Base-by-base conservation (phyloP, 208 protist species). In the Angomonas desouzai region DNA sequence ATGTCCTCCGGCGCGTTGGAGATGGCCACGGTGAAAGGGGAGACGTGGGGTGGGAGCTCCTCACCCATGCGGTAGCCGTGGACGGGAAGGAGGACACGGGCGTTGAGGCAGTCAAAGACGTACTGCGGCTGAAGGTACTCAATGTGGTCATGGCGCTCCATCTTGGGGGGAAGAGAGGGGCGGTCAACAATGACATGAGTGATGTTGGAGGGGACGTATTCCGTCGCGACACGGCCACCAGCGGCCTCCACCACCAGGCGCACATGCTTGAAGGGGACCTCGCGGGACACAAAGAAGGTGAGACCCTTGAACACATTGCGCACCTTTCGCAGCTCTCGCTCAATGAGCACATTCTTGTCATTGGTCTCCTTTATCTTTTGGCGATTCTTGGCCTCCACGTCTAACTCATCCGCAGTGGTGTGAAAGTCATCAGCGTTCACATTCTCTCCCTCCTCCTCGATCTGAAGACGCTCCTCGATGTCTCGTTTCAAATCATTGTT, bases 71-170 rank as follows among this genome's bases (percentile, higher is more conserved):
- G 82, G 80, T 96, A 97, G 36, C 83, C 87, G 20, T 66, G 65
- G 16, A 92, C 86, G 13, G 93, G 91, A 40, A 97, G 89, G 63
- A 89, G 43, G 38, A 81, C 55, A 30, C 86, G 85, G 18, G 88
- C 85, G 82, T 99, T 99, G 57, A 98, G 75, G 77, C 92, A 98
- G 81, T 99, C 97, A 65, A 93, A 98, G 40, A 99, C 75, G 78
- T 97, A 99, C 80, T 99, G 97, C 45, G 97, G 97, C 83, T 98
- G 96, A 40, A 98, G 78, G 70, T 98, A 98, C 68, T 96, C 92
- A 28, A 96, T 70, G 22, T 76, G 65, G 55, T 79, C 82, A 58
- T 78, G 55, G 25, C 68, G 58, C 57, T 60, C 38, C 74, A 92
- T 79, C 25, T 78, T 79, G 0, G 84, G 68, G 3, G 85, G 78